Evolutionary conservation across 192 early-diverging fungal species (phyloP), one percentile per base, ranked within the genome.

Genomic region (Kickxella alabastrina): DNA sequence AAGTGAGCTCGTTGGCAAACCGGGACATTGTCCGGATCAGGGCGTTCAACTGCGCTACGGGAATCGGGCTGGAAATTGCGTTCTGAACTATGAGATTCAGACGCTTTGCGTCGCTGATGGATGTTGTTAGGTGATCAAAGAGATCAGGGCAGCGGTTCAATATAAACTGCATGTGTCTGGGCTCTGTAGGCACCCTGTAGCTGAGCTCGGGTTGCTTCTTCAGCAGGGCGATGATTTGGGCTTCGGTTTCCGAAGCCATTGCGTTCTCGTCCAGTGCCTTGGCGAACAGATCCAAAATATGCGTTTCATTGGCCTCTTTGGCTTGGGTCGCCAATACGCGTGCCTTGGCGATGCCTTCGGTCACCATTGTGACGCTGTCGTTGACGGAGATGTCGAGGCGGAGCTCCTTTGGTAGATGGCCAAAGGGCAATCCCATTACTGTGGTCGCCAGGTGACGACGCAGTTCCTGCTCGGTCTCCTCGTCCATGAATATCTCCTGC

Each of bases 1-100:
- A 17, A 0, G 46, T 48, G 10, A 74, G 15, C 19, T 29, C 22
- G 7, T 35, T 18, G 7, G 49, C 52, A 8, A 15, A 22, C 43
- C 57, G 35, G 17, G 67, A 40, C 19, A 74, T 37, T n/a, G 57
- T 51, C 36, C 52, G 54, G 12, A 52, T 56, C 49, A 59, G 45
- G 3, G 44, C 44, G 35, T 59, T 67, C 55, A 67, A 64, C 42
- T 47, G 53, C 17, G 57, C 52, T n/a, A 55, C 56, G 21, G 52
- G 28, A 59, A 74, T 66, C 23, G 63, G 64, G 43, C 57, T 65
- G n/a, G 27, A 24, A 18, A 67, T 59, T 18, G 54, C 18, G 19
- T 48, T 27, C 47, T 39, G 45, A 6, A 67, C 54, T 15, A 67
- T 43, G 19, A 38, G 50, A 31, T 66, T 55, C 6, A 49, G 32